Percentiles rank a stretch among this genome's conserved stretches.
These are phyloP conservation scores for Polysphondylium violaceum DNA, from an alignment of 78 protist species.

Conservation along the genomic window DNA sequence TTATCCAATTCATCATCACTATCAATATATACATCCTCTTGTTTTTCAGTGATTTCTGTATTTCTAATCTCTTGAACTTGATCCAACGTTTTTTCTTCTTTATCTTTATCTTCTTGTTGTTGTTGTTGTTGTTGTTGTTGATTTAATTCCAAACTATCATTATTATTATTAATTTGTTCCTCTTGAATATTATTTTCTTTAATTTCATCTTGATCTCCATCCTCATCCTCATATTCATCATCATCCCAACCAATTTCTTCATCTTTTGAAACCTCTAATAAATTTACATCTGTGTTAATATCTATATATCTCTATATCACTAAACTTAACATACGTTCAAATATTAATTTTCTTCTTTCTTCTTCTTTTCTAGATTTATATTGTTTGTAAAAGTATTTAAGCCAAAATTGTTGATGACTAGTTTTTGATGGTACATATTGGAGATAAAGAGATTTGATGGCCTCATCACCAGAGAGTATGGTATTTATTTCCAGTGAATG, in stretches of 20 bases:
- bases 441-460: conserved; percentile 10
- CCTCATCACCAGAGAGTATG: conserved; percentile 52
- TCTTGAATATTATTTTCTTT: conserved; percentile 13
- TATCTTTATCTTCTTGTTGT: neutral
- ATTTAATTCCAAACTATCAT: neutral
- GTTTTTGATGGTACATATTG: conserved; percentile 68
- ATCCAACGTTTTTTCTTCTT: neutral
- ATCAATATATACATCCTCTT: conserved; percentile 16
- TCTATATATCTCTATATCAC: neutral
- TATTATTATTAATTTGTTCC: neutral
- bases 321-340: conserved; percentile 25
- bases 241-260: conserved; percentile 70
- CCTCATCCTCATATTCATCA: conserved; percentile 6
- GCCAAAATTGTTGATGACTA: conserved; percentile 65
- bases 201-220: too few species aligned
- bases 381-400: conserved; percentile 74
- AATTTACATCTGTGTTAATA: neutral
- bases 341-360: conserved; percentile 63
- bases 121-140: conserved; percentile 4
- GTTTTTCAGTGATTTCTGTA: too few species aligned
- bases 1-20: conserved; percentile 63
- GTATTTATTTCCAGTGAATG: conserved; percentile 27
- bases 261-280: conserved; percentile 27
- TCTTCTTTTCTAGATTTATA: conserved; percentile 69
- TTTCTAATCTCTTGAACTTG: neutral